Evolutionary conservation across 257 asterid genomes (phyloP).

Genomic region (Fraxinus pennsylvanica): DNA sequence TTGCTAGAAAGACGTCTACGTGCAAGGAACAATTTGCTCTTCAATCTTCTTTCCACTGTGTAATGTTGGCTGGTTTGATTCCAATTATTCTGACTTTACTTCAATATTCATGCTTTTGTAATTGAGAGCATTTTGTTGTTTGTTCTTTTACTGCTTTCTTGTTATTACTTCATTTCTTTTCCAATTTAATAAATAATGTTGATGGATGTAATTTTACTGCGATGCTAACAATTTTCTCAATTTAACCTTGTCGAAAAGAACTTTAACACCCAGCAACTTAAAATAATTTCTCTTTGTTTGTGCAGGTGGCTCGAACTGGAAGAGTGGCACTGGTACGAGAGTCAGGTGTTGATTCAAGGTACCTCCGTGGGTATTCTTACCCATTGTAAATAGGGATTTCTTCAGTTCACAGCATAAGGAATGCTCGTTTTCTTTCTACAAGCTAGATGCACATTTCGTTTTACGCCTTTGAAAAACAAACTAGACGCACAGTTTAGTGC

Average conservation of each 20-base stretch:
- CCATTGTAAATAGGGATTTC: conserved; percentile 41
- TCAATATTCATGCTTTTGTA: neutral
- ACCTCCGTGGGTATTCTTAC: conserved; percentile 81
- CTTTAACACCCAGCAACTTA: neutral
- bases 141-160: neutral
- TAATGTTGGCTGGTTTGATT: neutral
- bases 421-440: neutral
- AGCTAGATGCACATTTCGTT: neutral
- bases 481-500: neutral
- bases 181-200: neutral
- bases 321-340: conserved; percentile 78
- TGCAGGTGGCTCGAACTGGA: conserved; percentile 91
- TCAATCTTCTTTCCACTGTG: neutral
- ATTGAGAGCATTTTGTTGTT: neutral
- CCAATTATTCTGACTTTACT: neutral
- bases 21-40: neutral
- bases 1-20: neutral
- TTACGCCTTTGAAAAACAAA: neutral
- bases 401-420: neutral
- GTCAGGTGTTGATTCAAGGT: conserved; percentile 86
- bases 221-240: neutral
- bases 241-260: neutral
- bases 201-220: neutral
- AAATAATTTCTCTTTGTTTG: conserved; percentile 7
- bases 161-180: neutral